Percentiles rank a stretch among this genome's conserved stretches.
These are phyloP conservation scores for Tothia fuscella DNA, from an alignment of 2,329 filamentous ascomycete species.

Conservation along the genomic window DNA sequence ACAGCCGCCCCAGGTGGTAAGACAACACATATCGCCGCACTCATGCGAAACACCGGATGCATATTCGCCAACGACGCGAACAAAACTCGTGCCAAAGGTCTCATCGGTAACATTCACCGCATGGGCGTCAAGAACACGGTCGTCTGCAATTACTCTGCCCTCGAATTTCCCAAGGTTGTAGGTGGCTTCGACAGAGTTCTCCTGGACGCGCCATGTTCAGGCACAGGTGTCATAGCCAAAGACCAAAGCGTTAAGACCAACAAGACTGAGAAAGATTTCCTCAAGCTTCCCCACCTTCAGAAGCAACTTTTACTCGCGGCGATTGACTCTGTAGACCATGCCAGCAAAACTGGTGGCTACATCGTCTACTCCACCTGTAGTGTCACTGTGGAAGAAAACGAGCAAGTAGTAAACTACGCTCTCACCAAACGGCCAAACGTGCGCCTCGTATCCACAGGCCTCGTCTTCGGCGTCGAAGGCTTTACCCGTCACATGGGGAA, in stretches of 20 bases:
- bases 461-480: conserved; percentile 83
- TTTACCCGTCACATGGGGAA: conserved; percentile 89
- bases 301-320: conserved; percentile 88
- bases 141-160: conserved; percentile 89
- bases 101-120: conserved; percentile 96
- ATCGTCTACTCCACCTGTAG: conserved; percentile 95
- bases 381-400: conserved; percentile 88
- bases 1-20: conserved; percentile 92
- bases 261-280: conserved; percentile 91
- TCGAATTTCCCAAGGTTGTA: conserved; percentile 87
- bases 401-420: conserved; percentile 87
- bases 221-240: conserved; percentile 95
- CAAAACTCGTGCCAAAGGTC: conserved; percentile 85
- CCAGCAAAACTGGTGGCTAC: conserved; percentile 85
- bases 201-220: conserved; percentile 89
- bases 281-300: conserved; percentile 83
- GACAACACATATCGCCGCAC: conserved; percentile 86
- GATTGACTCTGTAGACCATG: conserved; percentile 88
- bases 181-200: conserved; percentile 92
- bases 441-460: conserved; percentile 78
- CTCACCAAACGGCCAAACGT: conserved; percentile 87
- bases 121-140: conserved; percentile 87
- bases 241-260: conserved; percentile 96
- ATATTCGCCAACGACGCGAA: conserved; percentile 96
- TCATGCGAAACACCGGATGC: conserved; percentile 95